Conservation (phyloP, 305 asterid genomes). For the Fraxinus albicans region DNA sequence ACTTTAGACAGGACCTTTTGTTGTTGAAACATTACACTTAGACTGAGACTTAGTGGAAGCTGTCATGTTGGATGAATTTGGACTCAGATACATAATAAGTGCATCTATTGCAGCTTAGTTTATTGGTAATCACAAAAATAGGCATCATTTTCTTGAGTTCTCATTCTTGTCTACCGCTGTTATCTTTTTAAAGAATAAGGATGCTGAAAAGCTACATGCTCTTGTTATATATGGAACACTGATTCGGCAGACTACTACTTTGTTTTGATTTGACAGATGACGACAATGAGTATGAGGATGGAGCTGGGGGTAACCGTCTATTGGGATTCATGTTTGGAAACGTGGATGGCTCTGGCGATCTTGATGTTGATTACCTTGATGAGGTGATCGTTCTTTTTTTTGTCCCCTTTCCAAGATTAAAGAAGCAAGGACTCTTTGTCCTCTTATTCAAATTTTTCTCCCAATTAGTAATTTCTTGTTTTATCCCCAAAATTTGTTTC, state of each 20-base stretch:
- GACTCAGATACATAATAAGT: background rate
- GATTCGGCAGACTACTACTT: constrained; percentile 3
- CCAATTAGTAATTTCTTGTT: background rate
- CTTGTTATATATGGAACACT: constrained; percentile 20
- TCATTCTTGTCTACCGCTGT: background rate
- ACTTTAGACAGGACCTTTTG: background rate
- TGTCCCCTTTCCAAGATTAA: background rate
- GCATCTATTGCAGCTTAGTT: background rate
- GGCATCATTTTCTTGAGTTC: background rate
- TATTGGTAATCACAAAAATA: background rate
- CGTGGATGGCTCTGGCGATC: constrained; percentile 95
- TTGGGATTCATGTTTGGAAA: constrained; percentile 98
- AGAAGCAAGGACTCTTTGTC: background rate
- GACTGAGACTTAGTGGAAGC: background rate
- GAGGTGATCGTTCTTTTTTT: constrained; percentile 48
- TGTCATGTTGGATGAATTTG: background rate
- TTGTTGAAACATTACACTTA: background rate
- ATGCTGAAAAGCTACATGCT: constrained; percentile 15
- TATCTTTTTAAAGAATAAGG: background rate
- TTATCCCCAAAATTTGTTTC: background rate
- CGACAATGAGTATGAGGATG: constrained; percentile 90
- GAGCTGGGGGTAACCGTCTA: constrained; percentile 76
- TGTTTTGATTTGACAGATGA: constrained; percentile 63
- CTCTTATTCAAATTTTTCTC: background rate
- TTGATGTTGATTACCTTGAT: constrained; percentile 97